Conservation (phyloP, 495 filamentous ascomycete genomes). For the Pseudoneurospora amorphoporcata region DNA sequence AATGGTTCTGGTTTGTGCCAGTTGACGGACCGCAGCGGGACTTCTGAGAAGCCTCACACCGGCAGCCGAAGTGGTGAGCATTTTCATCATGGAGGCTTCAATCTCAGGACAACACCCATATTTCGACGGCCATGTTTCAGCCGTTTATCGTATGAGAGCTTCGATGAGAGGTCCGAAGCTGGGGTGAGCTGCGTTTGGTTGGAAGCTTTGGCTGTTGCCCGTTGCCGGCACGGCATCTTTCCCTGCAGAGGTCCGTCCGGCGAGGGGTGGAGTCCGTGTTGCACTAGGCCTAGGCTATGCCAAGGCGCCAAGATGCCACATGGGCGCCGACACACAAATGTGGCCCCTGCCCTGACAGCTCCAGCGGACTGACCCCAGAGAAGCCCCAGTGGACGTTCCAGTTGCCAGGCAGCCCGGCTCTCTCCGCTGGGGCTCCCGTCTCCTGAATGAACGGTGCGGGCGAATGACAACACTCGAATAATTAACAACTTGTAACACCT, state of each 20-base stretch:
- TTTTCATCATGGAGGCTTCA: conserved; percentile 18
- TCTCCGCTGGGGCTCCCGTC: conserved; percentile 2
- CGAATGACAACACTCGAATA: conserved; percentile 3
- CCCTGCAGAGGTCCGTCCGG: conserved; percentile 7
- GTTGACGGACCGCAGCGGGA: conserved; percentile 3
- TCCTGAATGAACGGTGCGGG: conserved; percentile 12
- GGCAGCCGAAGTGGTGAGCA: conserved; percentile 6
- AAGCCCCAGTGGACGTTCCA: not conserved
- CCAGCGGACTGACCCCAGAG: not conserved
- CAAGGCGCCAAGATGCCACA: conserved; percentile 19
- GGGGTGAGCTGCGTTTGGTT: not conserved
- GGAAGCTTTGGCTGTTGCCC: conserved; percentile 3
- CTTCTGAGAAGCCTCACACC: not conserved
- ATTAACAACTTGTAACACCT: conserved; percentile 5
- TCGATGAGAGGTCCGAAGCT: not conserved
- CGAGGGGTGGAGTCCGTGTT: conserved; percentile 1
- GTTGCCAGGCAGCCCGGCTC: not conserved
- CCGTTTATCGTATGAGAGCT: not conserved
- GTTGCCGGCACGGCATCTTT: conserved; percentile 18
- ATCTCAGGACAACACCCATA: conserved; percentile 11
- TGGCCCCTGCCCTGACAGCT: conserved; percentile 8
- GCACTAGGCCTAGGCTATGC: conserved; percentile 4
- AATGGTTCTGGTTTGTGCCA: not conserved
- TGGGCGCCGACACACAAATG: conserved; percentile 17
- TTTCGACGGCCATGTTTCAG: conserved; percentile 10